Percentiles rank a stretch among this genome's conserved stretches.
These are phyloP conservation scores for Fomes fomentarius DNA, from an alignment of 1,284 basidiomycete species.

Conservation along the genomic window DNA sequence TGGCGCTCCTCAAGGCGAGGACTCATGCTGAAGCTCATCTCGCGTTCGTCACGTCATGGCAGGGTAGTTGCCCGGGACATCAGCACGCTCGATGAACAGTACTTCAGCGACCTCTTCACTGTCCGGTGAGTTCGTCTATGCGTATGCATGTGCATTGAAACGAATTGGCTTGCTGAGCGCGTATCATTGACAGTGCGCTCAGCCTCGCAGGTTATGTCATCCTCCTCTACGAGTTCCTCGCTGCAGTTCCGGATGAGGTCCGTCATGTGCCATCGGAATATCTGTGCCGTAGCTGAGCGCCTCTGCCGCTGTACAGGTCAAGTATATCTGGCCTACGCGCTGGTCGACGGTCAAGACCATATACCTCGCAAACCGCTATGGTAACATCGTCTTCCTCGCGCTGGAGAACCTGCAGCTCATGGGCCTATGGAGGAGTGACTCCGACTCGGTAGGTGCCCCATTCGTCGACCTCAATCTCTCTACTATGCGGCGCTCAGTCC, in stretches of 20 bases:
- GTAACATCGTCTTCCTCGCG: slow-evolving; percentile 15
- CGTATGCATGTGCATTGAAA: background rate
- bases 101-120: slow-evolving; percentile 12
- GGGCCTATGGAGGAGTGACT: slow-evolving; percentile 15
- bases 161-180: background rate
- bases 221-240: slow-evolving; percentile 16
- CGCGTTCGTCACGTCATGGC: background rate
- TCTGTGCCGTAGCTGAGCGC: background rate
- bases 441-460: background rate
- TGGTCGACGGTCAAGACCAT: slow-evolving; percentile 23
- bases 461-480: too few species aligned
- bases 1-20: too few species aligned
- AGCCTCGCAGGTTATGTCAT: slow-evolving; percentile 18
- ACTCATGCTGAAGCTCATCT: too few species aligned
- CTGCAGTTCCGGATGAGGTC: slow-evolving; percentile 20
- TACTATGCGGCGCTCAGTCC: background rate
- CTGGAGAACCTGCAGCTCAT: slow-evolving; percentile 8
- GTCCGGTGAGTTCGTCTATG: slow-evolving; percentile 12
- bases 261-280: background rate
- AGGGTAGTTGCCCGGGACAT: slow-evolving; percentile 10
- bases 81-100: slow-evolving; percentile 16
- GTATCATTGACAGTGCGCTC: slow-evolving; percentile 1
- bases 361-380: slow-evolving; percentile 24
- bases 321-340: slow-evolving; percentile 25
- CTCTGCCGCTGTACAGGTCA: background rate